Evolutionary conservation across 805 yeast species (phyloP).

Genomic region (Kodamaea fukazawae): DNA sequence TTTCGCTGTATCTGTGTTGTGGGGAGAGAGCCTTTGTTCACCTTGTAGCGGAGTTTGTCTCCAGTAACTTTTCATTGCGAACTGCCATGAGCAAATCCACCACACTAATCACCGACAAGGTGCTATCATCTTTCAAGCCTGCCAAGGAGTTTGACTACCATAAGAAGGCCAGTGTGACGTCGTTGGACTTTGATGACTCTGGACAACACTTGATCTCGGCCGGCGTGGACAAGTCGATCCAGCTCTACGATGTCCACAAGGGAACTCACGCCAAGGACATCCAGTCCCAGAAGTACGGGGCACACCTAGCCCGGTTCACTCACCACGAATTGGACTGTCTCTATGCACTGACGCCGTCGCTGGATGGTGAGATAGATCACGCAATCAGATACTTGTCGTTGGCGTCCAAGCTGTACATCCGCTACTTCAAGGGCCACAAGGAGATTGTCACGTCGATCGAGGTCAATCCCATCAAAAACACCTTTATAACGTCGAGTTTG

Average conservation of each 20-base stretch:
- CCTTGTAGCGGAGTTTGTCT: no score
- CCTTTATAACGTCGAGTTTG: slow-evolving; percentile 61
- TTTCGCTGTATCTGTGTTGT: no score
- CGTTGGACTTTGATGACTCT: slow-evolving; percentile 76
- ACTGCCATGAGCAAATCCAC: slow-evolving; percentile 18
- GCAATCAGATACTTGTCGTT: slow-evolving; percentile 73
- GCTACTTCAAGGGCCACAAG: slow-evolving; percentile 87
- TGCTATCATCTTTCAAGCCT: slow-evolving; percentile 30
- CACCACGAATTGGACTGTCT: slow-evolving; percentile 70
- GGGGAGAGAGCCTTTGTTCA: no score
- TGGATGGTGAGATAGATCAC: slow-evolving; percentile 51
- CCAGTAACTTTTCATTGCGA: slow-evolving; percentile 2
- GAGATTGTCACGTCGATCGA: slow-evolving; percentile 71
- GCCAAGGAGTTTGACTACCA: slow-evolving; percentile 52
- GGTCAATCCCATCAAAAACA: slow-evolving; percentile 66
- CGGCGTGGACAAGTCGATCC: slow-evolving; percentile 79
- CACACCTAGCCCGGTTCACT: slow-evolving; percentile 81
- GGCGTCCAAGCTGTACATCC: slow-evolving; percentile 71
- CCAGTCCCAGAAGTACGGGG: slow-evolving; percentile 88
- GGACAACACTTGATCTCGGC: slow-evolving; percentile 76
- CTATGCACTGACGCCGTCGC: slow-evolving; percentile 69
- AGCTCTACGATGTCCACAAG: slow-evolving; percentile 68
- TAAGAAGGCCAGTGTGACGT: slow-evolving; percentile 56
- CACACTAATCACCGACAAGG: slow-evolving; percentile 22
- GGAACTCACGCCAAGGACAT: slow-evolving; percentile 70